Evolutionary conservation across 164 flowering plant species (phyloP), one percentile per base, ranked within the genome.

Genomic region (Protea cynaroides): DNA sequence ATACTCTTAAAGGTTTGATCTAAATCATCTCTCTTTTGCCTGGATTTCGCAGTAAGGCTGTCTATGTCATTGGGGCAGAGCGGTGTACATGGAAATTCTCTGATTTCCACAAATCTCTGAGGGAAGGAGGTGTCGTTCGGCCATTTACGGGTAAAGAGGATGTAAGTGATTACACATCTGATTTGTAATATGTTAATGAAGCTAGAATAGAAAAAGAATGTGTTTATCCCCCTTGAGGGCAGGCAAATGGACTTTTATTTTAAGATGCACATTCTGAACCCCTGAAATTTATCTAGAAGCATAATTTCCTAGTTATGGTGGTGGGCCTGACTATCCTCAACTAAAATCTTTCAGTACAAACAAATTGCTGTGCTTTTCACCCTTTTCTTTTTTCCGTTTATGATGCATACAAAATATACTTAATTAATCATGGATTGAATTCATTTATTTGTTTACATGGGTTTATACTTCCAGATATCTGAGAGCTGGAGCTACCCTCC

Each of bases 401-500:
- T 1, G 13, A 40, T 40, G 14, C 1, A 40, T 40, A 40, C 14
- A 29, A 29, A 29, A 40, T 40, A 40, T 40, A 40, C 13, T 40
- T 4, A 40, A 4, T 37, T 4, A 37, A 37, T 37, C 40, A 37
- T 4, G 46, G 46, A 8, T 1, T 40, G 46, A 12, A 6, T 40
- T 40, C 13, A 40, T 4, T 12, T 40, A 8, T 40, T 40, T 40
- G 14, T 12, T 40, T 40, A 4, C 34, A 4, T 12, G 46, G 46
- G n/a, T 49, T 15, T 49, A 0, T 8, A 38, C 34, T 49, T 66
- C 8, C 84, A 90, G 96, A 86, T 87, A 23, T 79, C 94, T 15
- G 86, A 84, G 61, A 84, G 79, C 68, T 90, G 96, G 96, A 90
- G 94, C 74, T 90, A 90, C 50, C 92, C 94, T 53, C 96, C 96